Conservation (phyloP, 2,329 filamentous ascomycete species). For the Parastagonospora nodorum region DNA sequence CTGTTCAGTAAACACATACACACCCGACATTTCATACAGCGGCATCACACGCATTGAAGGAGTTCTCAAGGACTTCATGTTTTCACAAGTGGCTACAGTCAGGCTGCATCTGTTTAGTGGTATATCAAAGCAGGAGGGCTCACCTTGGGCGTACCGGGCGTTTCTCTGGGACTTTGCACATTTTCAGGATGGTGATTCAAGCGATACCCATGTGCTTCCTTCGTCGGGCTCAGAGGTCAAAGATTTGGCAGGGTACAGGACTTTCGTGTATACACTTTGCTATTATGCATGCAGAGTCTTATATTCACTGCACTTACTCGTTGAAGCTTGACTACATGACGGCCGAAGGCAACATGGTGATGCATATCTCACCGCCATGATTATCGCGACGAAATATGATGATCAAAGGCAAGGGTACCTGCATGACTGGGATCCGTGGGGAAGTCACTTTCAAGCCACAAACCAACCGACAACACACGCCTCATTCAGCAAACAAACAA, state of each 20-base stretch:
- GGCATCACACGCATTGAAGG: slow-evolving; percentile 44
- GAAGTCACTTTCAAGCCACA: slow-evolving; percentile 1
- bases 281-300: slow-evolving; percentile 1
- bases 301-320: background rate
- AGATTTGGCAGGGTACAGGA: background rate
- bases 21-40: slow-evolving; percentile 31
- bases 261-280: background rate
- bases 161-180: slow-evolving; percentile 11
- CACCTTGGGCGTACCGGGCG: slow-evolving; percentile 35
- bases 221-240: slow-evolving; percentile 8
- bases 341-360: background rate
- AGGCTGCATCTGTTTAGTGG: slow-evolving; percentile 19
- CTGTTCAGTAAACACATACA: slow-evolving; percentile 26
- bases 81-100: slow-evolving; percentile 19
- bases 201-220: slow-evolving; percentile 35
- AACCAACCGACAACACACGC: slow-evolving; percentile 7
- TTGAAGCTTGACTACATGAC: background rate
- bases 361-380: slow-evolving; percentile 1
- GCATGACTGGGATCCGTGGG: background rate
- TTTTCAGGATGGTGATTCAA: slow-evolving; percentile 19
- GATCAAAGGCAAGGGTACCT: background rate
- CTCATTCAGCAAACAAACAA: slow-evolving; percentile 16
- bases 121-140: slow-evolving; percentile 21
- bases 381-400: background rate
- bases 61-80: slow-evolving; percentile 32